Evolutionary conservation across 305 asterid genomes (phyloP).

Genomic region (Fraxinus dipetala): DNA sequence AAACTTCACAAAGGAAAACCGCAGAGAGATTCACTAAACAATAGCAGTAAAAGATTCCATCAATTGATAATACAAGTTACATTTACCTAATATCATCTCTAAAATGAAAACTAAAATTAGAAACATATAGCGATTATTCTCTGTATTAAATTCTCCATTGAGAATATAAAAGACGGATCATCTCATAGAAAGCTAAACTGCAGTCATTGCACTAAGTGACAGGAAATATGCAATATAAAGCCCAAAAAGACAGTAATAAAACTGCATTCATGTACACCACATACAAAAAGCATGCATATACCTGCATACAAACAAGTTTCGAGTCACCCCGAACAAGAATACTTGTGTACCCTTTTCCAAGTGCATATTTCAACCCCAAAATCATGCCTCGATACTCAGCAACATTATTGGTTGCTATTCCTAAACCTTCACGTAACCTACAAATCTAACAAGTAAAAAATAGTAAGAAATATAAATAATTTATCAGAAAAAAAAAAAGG

Average conservation of each 20-base stretch:
- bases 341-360: conserved; percentile 72
- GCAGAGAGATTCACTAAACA: neutral
- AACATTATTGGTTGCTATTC: conserved; percentile 75
- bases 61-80: neutral
- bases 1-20: neutral
- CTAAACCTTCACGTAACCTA: conserved; percentile 90
- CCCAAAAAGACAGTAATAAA: neutral
- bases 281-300: conserved; percentile 19
- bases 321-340: conserved; percentile 95
- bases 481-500: conserved; percentile 7
- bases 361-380: conserved; percentile 80
- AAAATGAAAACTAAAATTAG: neutral
- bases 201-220: neutral
- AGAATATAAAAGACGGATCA: neutral
- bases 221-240: neutral
- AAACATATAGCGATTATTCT: neutral
- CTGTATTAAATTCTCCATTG: neutral
- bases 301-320: conserved; percentile 99
- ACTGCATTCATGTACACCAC: neutral
- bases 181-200: neutral
- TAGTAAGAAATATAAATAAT: conserved; percentile 23
- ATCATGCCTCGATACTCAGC: conserved; percentile 96
- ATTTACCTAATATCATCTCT: neutral
- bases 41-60: neutral
- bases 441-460: conserved; percentile 54